Percentiles rank a stretch among this genome's conserved stretches.
These are phyloP conservation scores for Piper betle DNA, from an alignment of 164 flowering plant genomes.

Conservation along the genomic window DNA sequence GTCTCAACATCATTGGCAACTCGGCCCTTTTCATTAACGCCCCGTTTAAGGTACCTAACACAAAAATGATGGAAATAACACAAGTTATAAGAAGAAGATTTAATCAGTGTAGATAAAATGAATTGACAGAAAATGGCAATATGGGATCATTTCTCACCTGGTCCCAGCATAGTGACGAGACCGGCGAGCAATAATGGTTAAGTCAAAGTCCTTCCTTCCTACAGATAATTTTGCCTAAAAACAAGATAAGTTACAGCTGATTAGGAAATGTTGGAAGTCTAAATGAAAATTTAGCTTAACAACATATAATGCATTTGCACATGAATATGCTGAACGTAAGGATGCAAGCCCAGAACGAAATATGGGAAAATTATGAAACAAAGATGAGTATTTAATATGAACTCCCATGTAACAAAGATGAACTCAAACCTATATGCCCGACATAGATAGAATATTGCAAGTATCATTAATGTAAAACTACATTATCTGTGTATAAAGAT, in stretches of 20 bases:
- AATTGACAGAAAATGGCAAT: not conserved
- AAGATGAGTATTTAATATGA: slow-evolving; percentile 1
- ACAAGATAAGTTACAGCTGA: slow-evolving; percentile 5
- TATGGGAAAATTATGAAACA: not conserved
- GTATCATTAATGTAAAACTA: not conserved
- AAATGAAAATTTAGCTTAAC: no score
- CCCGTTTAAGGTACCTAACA: slow-evolving; percentile 81
- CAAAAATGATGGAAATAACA: not conserved
- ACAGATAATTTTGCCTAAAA: slow-evolving; percentile 55
- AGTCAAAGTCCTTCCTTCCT: slow-evolving; percentile 49
- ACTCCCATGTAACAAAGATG: not conserved
- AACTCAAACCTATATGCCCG: not conserved
- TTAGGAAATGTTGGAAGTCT: no score
- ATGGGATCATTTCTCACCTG: slow-evolving; percentile 37
- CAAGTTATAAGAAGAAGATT: slow-evolving; percentile 1
- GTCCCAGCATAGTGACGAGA: slow-evolving; percentile 99
- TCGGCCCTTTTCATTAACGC: slow-evolving; percentile 87
- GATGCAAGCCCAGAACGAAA: no score
- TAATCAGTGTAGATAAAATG: not conserved
- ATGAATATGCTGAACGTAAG: no score
- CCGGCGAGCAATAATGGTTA: slow-evolving; percentile 92
- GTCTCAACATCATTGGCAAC: slow-evolving; percentile 99
- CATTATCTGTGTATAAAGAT: no score
- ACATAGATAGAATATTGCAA: not conserved
- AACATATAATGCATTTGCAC: no score